Base-by-base conservation (phyloP, 768 basidiomycete species). In the Boletus tomentosulus region DNA sequence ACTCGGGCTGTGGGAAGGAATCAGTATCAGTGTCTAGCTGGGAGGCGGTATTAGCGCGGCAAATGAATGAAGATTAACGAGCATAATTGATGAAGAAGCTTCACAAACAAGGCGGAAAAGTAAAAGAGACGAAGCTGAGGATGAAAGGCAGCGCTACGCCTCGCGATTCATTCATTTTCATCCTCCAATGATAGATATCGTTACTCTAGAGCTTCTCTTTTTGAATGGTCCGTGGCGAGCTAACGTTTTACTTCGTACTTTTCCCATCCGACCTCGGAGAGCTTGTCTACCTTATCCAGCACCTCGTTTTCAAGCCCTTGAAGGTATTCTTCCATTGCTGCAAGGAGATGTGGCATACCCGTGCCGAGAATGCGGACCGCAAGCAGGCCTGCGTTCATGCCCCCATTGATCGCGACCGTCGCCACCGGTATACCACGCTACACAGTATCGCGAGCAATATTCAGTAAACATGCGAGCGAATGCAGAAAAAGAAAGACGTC, bases 341-440 rank as follows among this genome's bases (percentile, higher is more conserved):
- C 63, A 4, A 86, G 66, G 5, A 96, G 76, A 7, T 67, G 65
- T 0, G 92, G 91, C 24, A 86, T 83, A 3, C 87, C 83, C 1
- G 85, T 78, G 1, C 85, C 84, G 5, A 99, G 76, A n/a, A 98
- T 94, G 12, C 96, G 84, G 5, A 95, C 82, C 0, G 96, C 94
- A 13, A 98, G 80, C 2, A 99, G 74, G 1, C 87, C 97, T 1
- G 95, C 97, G 64, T 98, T 99, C 52, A 84, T 91, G 16, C 89
- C 84, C 63, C 97, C 97, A 69, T 95, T 93, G 68, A 98, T 98
- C 0, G 95, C 96, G 16, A 98, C 94, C 3, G 96, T 98, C 4
- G 97, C 97, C 13, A 96, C 93, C 4, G 97, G 97, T 54, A 98
- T 89, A 16, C 96, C 97, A 35, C 96, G 83, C 95, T 97, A 42